Base-by-base conservation (phyloP, 495 filamentous ascomycete species). In the Rhypophila decipiens region DNA sequence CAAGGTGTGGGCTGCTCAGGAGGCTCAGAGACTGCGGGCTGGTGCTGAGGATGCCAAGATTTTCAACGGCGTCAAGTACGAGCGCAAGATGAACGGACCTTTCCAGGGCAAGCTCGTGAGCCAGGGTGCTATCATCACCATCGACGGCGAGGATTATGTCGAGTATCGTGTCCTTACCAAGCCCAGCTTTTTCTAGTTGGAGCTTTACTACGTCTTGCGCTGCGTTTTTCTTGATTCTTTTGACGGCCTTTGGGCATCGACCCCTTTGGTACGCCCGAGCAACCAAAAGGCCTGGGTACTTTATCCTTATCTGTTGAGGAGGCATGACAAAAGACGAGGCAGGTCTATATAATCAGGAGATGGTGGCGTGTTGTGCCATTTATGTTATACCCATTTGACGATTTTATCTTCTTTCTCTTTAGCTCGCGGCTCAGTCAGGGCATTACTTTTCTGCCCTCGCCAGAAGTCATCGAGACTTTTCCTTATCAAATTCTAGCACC, bases 101-200 rank as follows among this genome's bases (percentile, higher is more conserved):
- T 77, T 79, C 53, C 57, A 69, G 42, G 74, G 74, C 27, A 73
- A 73, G 50, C 66, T 77, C 2, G 75, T 76, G 33, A 72, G 69
- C 52, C 65, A 70, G 39, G 67, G 73, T 22, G 66, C 67, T 8
- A 75, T 78, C 18, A 68, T 79, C 42, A 73, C 55, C 36, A 78
- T 79, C 33, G 76, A 79, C 44, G 76, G 76, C 9, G 76, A 79
- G 54, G 76, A 79, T 37, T 79, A 74, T 46, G 73, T 79, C 21
- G 75, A 78, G 57, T 79, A 79, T 41, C 66, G 75, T 10, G 73
- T 79, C 1, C 63, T 79, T 35, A 76, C 69, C 12, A 78, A 77
- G 58, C 75, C 75, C 12, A 70, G 56, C 2, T 79, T 78, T 45
- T 78, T 71, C 22, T 70, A 48, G 36, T 11, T 19, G 41, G 39